Percentiles rank a stretch among this genome's conserved stretches.
Evolutionary conservation across 805 yeast genomes (phyloP).

Genomic region (Metschnikowia amazonensis): DNA sequence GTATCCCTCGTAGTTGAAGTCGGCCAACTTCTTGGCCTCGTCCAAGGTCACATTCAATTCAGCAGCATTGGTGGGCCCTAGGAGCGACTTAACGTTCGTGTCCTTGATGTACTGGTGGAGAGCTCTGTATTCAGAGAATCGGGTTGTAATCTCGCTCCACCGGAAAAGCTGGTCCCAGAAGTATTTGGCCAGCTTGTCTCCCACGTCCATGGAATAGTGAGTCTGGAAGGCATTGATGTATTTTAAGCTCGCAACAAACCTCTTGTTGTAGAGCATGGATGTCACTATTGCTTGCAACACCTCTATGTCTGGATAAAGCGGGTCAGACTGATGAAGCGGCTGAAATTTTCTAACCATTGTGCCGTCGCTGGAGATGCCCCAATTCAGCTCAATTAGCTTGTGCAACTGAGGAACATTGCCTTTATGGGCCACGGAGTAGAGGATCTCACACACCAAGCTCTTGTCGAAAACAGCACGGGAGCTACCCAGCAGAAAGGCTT

Average conservation of each 20-base stretch:
- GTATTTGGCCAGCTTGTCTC: slow-evolving; percentile 15
- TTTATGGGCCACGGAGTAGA: slow-evolving; percentile 33
- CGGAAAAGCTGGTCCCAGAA: slow-evolving; percentile 38
- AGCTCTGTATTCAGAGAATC: slow-evolving; percentile 25
- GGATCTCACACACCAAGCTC: slow-evolving; percentile 25
- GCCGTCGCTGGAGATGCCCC: slow-evolving; percentile 32
- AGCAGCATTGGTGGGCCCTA: slow-evolving; percentile 8
- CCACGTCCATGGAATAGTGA: slow-evolving; percentile 23
- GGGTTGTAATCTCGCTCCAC: slow-evolving; percentile 37
- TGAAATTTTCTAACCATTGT: slow-evolving; percentile 9
- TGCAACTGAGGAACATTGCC: slow-evolving; percentile 20
- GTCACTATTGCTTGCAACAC: slow-evolving; percentile 30
- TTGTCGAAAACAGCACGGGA: slow-evolving; percentile 16
- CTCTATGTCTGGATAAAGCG: slow-evolving; percentile 23
- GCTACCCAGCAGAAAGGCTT: slow-evolving; percentile 9
- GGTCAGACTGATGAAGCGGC: slow-evolving; percentile 12
- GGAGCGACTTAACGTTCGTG: slow-evolving; percentile 11
- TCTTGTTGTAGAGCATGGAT: slow-evolving; percentile 30
- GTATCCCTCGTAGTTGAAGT: slow-evolving; percentile 39
- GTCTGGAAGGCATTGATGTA: slow-evolving; percentile 36
- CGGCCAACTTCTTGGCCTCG: slow-evolving; percentile 29
- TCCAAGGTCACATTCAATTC: slow-evolving; percentile 15
- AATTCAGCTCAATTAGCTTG: slow-evolving; percentile 25
- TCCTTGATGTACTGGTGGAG: slow-evolving; percentile 26
- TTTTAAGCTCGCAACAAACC: slow-evolving; percentile 31